phyloP scores from a whole-genome alignment of 352 stramenopile species.

The Pythium sukuiense region DNA sequence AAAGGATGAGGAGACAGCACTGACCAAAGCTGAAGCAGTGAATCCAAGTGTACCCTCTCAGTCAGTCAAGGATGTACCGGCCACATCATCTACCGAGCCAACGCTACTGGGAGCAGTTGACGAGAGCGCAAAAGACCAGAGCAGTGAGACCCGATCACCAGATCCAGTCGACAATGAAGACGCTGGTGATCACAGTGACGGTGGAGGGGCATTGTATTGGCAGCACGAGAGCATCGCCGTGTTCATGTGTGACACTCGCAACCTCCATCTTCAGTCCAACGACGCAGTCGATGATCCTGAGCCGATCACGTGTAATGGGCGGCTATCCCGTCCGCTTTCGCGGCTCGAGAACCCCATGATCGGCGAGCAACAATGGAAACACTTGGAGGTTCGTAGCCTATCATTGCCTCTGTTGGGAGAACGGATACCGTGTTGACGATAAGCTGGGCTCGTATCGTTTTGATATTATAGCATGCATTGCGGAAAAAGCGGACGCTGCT shows the following conservation, averaged over 20 bases:
- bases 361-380: slow-evolving; percentile 62
- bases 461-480: slow-evolving; percentile 37
- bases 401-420: not conserved
- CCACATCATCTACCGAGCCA: not conserved
- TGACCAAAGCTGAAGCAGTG: not conserved
- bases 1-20: not conserved
- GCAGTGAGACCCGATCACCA: not conserved
- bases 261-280: not conserved
- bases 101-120: not conserved
- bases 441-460: not conserved
- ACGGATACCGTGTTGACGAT: not conserved
- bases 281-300: slow-evolving; percentile 36
- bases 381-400: slow-evolving; percentile 45
- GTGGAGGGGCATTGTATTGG: slow-evolving; percentile 20
- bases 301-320: slow-evolving; percentile 65
- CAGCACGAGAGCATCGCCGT: slow-evolving; percentile 50
- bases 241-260: slow-evolving; percentile 57
- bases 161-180: not conserved
- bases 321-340: slow-evolving; percentile 47
- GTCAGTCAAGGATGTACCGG: not conserved
- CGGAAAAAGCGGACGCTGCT: slow-evolving; percentile 64
- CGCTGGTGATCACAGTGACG: slow-evolving; percentile 1
- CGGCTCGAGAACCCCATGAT: slow-evolving; percentile 60
- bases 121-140: not conserved
- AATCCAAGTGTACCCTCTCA: not conserved